phyloP scores from a whole-genome alignment of 2,329 filamentous ascomycete species.

The Pezizomycotina sp. region DNA sequence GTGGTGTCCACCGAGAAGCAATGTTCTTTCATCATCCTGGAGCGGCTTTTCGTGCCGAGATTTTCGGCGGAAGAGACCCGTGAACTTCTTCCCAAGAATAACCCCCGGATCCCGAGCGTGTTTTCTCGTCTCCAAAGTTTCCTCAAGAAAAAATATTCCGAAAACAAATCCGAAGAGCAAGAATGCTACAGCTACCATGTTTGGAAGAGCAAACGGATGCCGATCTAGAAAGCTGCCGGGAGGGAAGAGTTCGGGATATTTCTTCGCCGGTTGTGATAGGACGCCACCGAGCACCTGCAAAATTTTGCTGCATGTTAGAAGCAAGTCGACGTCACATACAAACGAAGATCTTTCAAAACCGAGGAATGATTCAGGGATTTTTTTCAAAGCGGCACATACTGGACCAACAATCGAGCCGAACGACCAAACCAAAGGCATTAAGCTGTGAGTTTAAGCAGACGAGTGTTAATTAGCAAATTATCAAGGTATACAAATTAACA shows the following conservation, averaged over 20 bases:
- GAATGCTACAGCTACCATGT: constrained; percentile 57
- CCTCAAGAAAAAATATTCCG: constrained; percentile 65
- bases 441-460: too few species aligned
- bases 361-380: too few species aligned
- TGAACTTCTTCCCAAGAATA: constrained; percentile 51
- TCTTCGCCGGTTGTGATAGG: constrained; percentile 61
- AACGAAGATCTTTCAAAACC: too few species aligned
- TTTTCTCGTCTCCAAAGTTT: constrained; percentile 62
- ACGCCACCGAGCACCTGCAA: constrained; percentile 64
- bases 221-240: constrained; percentile 48
- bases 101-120: constrained; percentile 58
- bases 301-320: too few species aligned
- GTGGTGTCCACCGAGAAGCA: too few species aligned
- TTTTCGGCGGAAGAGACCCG: constrained; percentile 27
- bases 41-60: constrained; percentile 28
- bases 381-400: too few species aligned
- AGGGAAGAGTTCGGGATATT: constrained; percentile 56
- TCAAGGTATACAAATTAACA: too few species aligned
- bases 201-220: constrained; percentile 74
- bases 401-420: constrained; percentile 78
- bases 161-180: constrained; percentile 62
- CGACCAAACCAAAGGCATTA: constrained; percentile 86
- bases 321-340: too few species aligned
- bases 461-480: too few species aligned
- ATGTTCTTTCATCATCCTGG: constrained; percentile 41